Conservation (phyloP, 257 asterid species). For the Forsythia viridissima region DNA sequence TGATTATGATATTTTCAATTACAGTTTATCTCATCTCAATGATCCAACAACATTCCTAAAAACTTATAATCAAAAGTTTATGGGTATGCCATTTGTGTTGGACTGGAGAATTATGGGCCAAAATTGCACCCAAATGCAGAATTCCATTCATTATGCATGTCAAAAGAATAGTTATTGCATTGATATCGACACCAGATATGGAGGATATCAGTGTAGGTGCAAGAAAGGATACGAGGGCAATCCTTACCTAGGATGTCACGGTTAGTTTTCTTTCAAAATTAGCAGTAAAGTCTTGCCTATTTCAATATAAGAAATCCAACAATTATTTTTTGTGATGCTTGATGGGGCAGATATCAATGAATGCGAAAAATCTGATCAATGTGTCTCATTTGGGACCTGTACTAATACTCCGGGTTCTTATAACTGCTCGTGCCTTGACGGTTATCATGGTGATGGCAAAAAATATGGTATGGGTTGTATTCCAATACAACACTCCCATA, state of each 20-base stretch:
- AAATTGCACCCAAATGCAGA: conserved; percentile 5
- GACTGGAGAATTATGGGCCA: conserved; percentile 22
- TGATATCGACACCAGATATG: neutral
- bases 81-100: conserved; percentile 11
- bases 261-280: neutral
- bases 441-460: neutral
- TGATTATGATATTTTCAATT: neutral
- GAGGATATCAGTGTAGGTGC: conserved; percentile 26
- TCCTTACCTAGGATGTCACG: conserved; percentile 36
- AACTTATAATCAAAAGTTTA: neutral
- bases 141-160: conserved; percentile 11
- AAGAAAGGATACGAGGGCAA: conserved; percentile 25
- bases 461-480: neutral
- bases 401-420: neutral
- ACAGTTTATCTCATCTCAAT: neutral
- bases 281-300: neutral
- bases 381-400: neutral
- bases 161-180: neutral
- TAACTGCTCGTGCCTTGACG: neutral
- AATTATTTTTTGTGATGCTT: neutral
- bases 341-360: neutral
- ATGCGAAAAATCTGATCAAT: neutral
- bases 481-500: neutral
- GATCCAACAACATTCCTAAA: neutral
- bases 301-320: neutral